phyloP scores from a whole-genome alignment of 2,329 filamentous ascomycete genomes.

The Massarina eburnea region DNA sequence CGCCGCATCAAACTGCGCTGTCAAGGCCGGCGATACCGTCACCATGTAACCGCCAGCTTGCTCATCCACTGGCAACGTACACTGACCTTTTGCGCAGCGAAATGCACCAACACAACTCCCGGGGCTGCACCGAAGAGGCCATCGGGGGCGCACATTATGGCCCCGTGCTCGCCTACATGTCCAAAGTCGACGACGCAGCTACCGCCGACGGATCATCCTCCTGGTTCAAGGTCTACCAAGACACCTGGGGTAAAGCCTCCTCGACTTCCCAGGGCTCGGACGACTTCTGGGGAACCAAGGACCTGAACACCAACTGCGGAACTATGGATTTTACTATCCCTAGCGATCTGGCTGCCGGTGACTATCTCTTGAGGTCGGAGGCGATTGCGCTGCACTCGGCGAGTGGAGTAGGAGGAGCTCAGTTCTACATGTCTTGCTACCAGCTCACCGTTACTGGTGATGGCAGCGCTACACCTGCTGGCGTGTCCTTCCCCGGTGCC shows the following conservation, averaged over 20 bases:
- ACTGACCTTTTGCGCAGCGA: too few species aligned
- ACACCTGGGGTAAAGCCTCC: conserved; percentile 52
- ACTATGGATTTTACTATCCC: conserved; percentile 58
- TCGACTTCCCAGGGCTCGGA: conserved; percentile 44
- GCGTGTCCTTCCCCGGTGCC: conserved; percentile 54
- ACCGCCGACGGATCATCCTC: conserved; percentile 52
- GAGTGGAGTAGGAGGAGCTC: conserved; percentile 45
- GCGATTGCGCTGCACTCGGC: conserved; percentile 62
- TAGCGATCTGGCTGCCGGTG: conserved; percentile 54
- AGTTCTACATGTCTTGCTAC: conserved; percentile 54
- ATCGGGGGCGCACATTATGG: conserved; percentile 45
- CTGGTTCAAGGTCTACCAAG: conserved; percentile 63
- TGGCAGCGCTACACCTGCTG: conserved; percentile 50
- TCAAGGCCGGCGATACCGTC: conserved; percentile 52
- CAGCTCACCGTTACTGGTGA: conserved; percentile 62
- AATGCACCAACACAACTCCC: conserved; percentile 54
- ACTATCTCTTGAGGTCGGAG: conserved; percentile 61
- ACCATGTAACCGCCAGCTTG: too few species aligned
- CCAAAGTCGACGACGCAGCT: conserved; percentile 49
- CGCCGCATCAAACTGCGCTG: conserved; percentile 47
- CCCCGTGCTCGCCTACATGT: conserved; percentile 57
- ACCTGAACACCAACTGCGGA: conserved; percentile 49
- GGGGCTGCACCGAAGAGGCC: conserved; percentile 47
- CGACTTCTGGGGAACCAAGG: conserved; percentile 54
- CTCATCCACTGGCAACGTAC: too few species aligned